These are phyloP conservation scores for Hermanozyma aechmeae DNA, from an alignment of 805 yeast species.

Conservation along the genomic window DNA sequence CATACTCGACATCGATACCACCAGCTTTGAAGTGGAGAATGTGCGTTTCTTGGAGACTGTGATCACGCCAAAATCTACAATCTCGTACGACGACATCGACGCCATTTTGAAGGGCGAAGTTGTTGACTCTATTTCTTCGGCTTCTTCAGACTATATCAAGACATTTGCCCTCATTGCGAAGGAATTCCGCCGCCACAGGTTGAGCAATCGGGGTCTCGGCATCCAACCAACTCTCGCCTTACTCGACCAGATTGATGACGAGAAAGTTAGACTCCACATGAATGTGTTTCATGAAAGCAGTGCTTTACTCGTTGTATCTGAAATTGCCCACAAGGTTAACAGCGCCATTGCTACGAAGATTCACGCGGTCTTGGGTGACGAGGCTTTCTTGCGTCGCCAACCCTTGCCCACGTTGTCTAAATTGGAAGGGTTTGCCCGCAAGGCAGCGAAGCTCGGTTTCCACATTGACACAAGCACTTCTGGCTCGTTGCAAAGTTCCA, in stretches of 20 bases:
- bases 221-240: slow-evolving; percentile 50
- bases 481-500: slow-evolving; percentile 61
- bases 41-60: slow-evolving; percentile 70
- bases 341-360: slow-evolving; percentile 75
- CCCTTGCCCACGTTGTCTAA: slow-evolving; percentile 75
- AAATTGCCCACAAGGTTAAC: slow-evolving; percentile 74
- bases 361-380: slow-evolving; percentile 68
- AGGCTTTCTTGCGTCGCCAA: slow-evolving; percentile 81
- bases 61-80: slow-evolving; percentile 52
- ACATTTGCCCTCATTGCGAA: slow-evolving; percentile 57
- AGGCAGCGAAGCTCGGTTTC: slow-evolving; percentile 56
- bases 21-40: slow-evolving; percentile 61
- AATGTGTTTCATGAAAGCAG: slow-evolving; percentile 59
- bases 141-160: slow-evolving; percentile 56
- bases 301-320: slow-evolving; percentile 56
- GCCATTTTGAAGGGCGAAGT: slow-evolving; percentile 28
- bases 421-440: slow-evolving; percentile 68
- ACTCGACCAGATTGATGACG: slow-evolving; percentile 79
- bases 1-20: slow-evolving; percentile 68
- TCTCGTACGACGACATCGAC: slow-evolving; percentile 49
- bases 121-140: slow-evolving; percentile 31
- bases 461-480: slow-evolving; percentile 68
- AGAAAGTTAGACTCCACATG: slow-evolving; percentile 59
- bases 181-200: slow-evolving; percentile 62
- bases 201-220: slow-evolving; percentile 39